Conservation (phyloP, 1,139 yeast genomes). For the Saccharomyces hybrid region DNA sequence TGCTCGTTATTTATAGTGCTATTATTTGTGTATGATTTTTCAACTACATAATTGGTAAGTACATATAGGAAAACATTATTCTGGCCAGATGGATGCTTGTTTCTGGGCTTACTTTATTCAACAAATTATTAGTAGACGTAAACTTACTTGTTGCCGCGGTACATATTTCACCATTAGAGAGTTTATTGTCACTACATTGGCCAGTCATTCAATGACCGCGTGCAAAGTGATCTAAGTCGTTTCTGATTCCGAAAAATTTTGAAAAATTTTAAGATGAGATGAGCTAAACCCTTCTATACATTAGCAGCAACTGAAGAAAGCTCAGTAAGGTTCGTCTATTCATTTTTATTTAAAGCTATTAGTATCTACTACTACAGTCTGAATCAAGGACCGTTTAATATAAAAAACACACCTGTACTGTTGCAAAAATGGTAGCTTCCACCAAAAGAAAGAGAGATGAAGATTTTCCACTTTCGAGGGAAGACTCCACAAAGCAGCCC, state of each 20-base stretch:
- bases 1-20: background rate
- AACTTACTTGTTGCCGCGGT: background rate
- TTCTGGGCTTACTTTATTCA: background rate
- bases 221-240: background rate
- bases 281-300: background rate
- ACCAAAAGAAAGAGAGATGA: constrained; percentile 28
- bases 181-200: background rate
- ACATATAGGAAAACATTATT: too few species aligned
- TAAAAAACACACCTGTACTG: background rate
- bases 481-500: constrained; percentile 34
- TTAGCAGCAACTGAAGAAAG: background rate
- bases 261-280: background rate
- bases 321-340: background rate
- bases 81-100: background rate
- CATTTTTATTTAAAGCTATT: background rate
- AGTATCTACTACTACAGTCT: background rate
- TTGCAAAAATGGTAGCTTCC: background rate
- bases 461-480: constrained; percentile 35
- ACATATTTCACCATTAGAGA: too few species aligned
- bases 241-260: background rate
- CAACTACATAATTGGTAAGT: background rate
- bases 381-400: background rate
- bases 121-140: background rate
- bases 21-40: background rate
- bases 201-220: background rate